Evolutionary conservation across 495 filamentous ascomycete genomes (phyloP), one percentile per base, ranked within the genome.

Genomic region (Trichocladium antarcticum): DNA sequence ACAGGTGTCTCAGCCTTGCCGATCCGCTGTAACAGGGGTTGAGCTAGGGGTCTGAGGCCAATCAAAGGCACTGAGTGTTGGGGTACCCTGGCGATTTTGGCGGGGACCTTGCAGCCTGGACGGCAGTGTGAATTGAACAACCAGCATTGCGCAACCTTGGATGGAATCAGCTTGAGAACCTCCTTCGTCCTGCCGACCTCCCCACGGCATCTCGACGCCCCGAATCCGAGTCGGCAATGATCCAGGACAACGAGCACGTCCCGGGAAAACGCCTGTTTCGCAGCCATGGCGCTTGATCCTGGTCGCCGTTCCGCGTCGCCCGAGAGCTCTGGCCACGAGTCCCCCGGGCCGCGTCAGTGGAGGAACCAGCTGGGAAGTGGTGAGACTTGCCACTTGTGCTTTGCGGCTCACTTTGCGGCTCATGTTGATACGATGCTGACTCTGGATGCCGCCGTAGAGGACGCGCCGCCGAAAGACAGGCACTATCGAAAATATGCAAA

Each of bases 401-500:
- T 9, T 5, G 16, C 34, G 15, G 12, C 3, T 44, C 1, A 7
- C 7, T 17, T 41, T 6, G 27, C 50, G 60, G 19, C 57, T 27
- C 24, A 27, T 27, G 24, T 4, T 27, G 8, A 46, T 46, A 28
- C 8, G 10, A 7, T 29, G n/a, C 14, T 42, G 20, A 36, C 42
- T 3, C 14, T 31, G 38, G 16, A n/a, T n/a, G 9, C 27, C 11
- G 9, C 16, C 6, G 37, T 43, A 87, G 74, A 75, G 43, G 87
- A 87, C 37, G 63, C 73, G 37, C 70, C 80, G 17, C 81, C 75
- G 51, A 93, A 92, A 66, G 89, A 98, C 68, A 95, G 94, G 67
- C 77, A 78, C 55, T 93, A 87, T 60, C 86, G 90, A 51, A 80
- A 87, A 57, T 99, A 95, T 81, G 87, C 87, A 20, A 83, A 83